Conservation (phyloP, 2,329 filamentous ascomycete genomes). For the Aspergillus sp. region DNA sequence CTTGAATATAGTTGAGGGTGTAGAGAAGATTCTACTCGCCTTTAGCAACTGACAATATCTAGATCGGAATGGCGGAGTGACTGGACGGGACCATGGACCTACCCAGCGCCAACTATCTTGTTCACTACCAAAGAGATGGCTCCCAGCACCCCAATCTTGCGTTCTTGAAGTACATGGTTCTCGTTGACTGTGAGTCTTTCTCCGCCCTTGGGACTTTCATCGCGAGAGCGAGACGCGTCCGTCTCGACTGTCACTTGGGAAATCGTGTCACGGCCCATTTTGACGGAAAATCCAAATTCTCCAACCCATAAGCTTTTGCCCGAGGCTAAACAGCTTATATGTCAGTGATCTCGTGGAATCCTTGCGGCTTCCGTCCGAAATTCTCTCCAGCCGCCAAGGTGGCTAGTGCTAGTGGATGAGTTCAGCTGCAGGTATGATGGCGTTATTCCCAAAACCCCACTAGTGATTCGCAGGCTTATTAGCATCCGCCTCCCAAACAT, state of each 20-base stretch:
- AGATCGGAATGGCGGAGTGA: too few species aligned
- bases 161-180: constrained; percentile 23
- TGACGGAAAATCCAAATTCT: neutral
- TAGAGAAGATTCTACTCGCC: constrained; percentile 48
- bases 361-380: neutral
- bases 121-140: constrained; percentile 26
- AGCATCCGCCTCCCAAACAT: neutral
- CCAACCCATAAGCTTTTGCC: neutral
- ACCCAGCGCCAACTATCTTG: constrained; percentile 27
- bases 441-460: neutral
- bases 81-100: neutral
- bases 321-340: neutral
- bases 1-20: constrained; percentile 59
- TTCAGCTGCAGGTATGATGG: constrained; percentile 2
- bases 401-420: neutral
- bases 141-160: constrained; percentile 22
- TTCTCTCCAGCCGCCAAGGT: neutral
- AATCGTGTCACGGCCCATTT: neutral
- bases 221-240: neutral
- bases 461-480: neutral
- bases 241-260: neutral
- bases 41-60: neutral
- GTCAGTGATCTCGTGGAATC: neutral
- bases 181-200: constrained; percentile 12
- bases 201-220: neutral